Conservation (phyloP, 495 filamentous ascomycete species). For the Achaetomiella virescens region DNA sequence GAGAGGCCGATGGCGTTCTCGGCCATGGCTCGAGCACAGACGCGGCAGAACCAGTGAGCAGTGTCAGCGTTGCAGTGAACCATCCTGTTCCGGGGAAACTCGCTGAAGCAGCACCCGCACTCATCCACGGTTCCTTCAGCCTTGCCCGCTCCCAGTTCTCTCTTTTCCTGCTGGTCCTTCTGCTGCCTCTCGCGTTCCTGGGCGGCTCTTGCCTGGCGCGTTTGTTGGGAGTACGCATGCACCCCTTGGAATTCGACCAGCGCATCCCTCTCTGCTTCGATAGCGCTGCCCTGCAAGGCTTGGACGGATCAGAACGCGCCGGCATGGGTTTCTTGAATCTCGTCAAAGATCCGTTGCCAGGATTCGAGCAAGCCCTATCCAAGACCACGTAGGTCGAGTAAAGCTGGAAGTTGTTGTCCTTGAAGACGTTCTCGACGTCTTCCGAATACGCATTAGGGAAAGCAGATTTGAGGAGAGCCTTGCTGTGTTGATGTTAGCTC, state of each 20-base stretch:
- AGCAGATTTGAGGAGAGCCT: slow-evolving; percentile 18
- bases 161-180: slow-evolving; percentile 34
- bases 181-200: slow-evolving; percentile 25
- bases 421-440: slow-evolving; percentile 17
- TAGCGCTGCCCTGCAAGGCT: neutral
- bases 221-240: slow-evolving; percentile 12
- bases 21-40: slow-evolving; percentile 58
- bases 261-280: slow-evolving; percentile 20
- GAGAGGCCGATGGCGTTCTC: slow-evolving; percentile 59
- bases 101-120: slow-evolving; percentile 65
- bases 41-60: slow-evolving; percentile 57
- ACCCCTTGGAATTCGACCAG: slow-evolving; percentile 27
- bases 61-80: slow-evolving; percentile 55
- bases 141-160: slow-evolving; percentile 41
- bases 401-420: slow-evolving; percentile 14
- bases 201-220: slow-evolving; percentile 14
- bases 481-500: slow-evolving; percentile 10
- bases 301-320: neutral
- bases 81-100: slow-evolving; percentile 58
- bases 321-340: slow-evolving; percentile 21
- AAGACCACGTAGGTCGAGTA: slow-evolving; percentile 30
- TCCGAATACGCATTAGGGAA: slow-evolving; percentile 21
- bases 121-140: slow-evolving; percentile 49
- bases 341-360: slow-evolving; percentile 4
- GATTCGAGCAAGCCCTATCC: slow-evolving; percentile 16